phyloP scores from a whole-genome alignment of 106 monocot genomes.

The Ottelia alismoides region DNA sequence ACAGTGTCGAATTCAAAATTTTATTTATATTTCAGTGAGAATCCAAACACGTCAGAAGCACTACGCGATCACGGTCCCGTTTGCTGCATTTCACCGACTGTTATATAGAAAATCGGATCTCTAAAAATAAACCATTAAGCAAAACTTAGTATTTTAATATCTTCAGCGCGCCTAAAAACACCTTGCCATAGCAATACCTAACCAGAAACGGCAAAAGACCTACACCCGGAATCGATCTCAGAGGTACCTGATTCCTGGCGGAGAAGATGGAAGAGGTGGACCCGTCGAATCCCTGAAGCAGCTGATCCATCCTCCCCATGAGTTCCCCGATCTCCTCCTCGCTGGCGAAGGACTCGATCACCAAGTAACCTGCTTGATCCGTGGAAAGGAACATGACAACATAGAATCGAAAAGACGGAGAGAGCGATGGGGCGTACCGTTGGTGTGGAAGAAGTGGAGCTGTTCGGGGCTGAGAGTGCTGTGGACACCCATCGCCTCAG shows the following conservation, averaged over 20 bases:
- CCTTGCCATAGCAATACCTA: no score
- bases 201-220: no score
- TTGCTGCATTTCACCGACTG: no score
- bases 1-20: no score
- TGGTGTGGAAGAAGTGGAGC: conserved; percentile 48
- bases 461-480: conserved; percentile 56
- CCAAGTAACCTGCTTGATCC: conserved; percentile 47
- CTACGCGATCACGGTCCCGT: no score
- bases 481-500: conserved; percentile 16
- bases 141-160: no score
- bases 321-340: conserved; percentile 48
- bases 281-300: conserved; percentile 60
- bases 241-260: conserved; percentile 84
- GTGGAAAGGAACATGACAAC: background rate
- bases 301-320: conserved; percentile 63
- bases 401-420: background rate
- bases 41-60: no score
- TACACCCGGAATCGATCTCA: no score
- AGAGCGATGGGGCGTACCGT: conserved; percentile 34
- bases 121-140: no score
- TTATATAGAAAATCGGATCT: no score
- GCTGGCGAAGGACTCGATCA: conserved; percentile 67
- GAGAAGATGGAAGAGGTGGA: conserved; percentile 64
- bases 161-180: no score
- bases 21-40: no score